Conservation (phyloP, 495 filamentous ascomycete species). For the Sordaria brevicollis region DNA sequence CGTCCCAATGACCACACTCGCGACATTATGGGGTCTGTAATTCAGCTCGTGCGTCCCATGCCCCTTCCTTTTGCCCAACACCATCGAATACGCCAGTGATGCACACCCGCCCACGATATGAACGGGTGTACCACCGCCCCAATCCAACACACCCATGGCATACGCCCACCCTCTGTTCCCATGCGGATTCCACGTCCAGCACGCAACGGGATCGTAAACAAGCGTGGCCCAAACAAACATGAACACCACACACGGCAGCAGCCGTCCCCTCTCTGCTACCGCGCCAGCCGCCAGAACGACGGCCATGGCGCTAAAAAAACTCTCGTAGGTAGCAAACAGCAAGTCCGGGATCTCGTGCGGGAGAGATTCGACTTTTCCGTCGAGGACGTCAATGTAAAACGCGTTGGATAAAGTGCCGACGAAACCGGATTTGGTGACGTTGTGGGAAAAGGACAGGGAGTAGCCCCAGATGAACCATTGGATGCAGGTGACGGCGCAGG, state of each 20-base stretch:
- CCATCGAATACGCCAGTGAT: slow-evolving; percentile 77
- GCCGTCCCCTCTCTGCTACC: slow-evolving; percentile 80
- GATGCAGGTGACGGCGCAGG: slow-evolving; percentile 76
- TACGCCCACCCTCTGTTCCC: slow-evolving; percentile 59
- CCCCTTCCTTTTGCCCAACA: slow-evolving; percentile 77
- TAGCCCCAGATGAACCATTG: slow-evolving; percentile 99
- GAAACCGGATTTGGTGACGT: slow-evolving; percentile 52
- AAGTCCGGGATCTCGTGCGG: slow-evolving; percentile 73
- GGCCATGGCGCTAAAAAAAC: slow-evolving; percentile 93
- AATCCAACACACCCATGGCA: slow-evolving; percentile 77
- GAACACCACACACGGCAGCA: slow-evolving; percentile 91
- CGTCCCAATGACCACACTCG: slow-evolving; percentile 88
- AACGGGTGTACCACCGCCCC: slow-evolving; percentile 88
- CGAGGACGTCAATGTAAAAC: slow-evolving; percentile 74
- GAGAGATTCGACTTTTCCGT: too few species aligned
- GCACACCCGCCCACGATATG: slow-evolving; percentile 85
- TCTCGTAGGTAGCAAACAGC: slow-evolving; percentile 87
- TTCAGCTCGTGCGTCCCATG: slow-evolving; percentile 86
- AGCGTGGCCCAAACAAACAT: slow-evolving; percentile 96
- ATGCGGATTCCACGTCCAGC: slow-evolving; percentile 88
- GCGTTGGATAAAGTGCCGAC: slow-evolving; percentile 80
- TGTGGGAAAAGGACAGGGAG: slow-evolving; percentile 83
- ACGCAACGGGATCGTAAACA: slow-evolving; percentile 89
- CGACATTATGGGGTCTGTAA: slow-evolving; percentile 94
- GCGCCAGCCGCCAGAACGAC: slow-evolving; percentile 87